Evolutionary conservation across 306 rosid species (phyloP), one percentile per base, ranked within the genome.

Genomic region (Sicyos edulis): DNA sequence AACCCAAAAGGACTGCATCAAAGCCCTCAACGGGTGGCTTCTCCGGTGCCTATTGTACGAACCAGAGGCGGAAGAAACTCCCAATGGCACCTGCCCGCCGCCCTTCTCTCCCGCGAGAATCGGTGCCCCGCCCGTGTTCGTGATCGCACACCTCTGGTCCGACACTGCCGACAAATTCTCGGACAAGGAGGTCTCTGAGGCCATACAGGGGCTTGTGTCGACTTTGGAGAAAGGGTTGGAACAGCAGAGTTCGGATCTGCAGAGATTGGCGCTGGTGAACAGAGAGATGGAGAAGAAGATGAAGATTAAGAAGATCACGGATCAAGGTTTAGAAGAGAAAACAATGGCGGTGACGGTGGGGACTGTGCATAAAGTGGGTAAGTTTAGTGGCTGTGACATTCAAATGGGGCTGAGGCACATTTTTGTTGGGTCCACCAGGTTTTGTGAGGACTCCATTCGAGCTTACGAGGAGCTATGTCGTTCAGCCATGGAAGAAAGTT

Each of bases 1-100:
- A 21, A 84, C 86, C 22, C 96, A 87, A 67, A 90, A 82, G 69
- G 82, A 82, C 68, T 86, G 76, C 42, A 79, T 86, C 75, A 90
- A 84, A 79, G 86, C 93, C 68, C 67, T 92, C 51, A 90, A 90
- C 52, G 84, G 84, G 64, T 92, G 96, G 96, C 85, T 90, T 60
- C 78, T 80, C 61, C 83, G 88, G 65, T 92, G 93, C 67, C 78
- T 90, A 20, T 44, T 83, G 5, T 63, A 79, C 44, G 91, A 88
- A 52, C 91, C 96, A 5, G 85, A 88, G 40, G 89, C 96, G 8
- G 84, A 85, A 75, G 95, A 83, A 32, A 74, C 87, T 56, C 71
- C 76, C 17, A 65, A 17, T 4, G 84, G 76, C 1, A 74, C 14
- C 29, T 16, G 74, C 16, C 15, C 56, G 70, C 62, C 68, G 7